Percentiles rank a stretch among this genome's conserved stretches.
Evolutionary conservation across 768 basidiomycete genomes (phyloP).

Genomic region (Phanerochaete sordida): DNA sequence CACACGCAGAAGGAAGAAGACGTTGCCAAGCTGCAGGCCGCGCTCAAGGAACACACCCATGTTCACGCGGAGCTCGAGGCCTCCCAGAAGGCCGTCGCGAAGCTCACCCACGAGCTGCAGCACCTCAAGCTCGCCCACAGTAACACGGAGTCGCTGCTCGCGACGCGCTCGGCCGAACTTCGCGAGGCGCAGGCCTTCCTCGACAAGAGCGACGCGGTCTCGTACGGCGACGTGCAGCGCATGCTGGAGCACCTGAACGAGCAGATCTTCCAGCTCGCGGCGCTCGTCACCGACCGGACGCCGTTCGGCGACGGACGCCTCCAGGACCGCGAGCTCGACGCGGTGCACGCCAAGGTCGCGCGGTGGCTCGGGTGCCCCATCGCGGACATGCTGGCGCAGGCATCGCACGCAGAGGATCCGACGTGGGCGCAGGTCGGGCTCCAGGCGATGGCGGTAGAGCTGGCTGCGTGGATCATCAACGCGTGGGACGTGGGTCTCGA

Average conservation of each 20-base stretch:
- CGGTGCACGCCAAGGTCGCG: neutral
- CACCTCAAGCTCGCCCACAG: slow-evolving; percentile 15
- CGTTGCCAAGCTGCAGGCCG: neutral
- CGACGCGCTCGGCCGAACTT: slow-evolving; percentile 40
- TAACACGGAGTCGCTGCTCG: slow-evolving; percentile 19
- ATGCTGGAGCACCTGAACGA: slow-evolving; percentile 45
- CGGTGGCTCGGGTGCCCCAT: neutral
- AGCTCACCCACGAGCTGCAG: slow-evolving; percentile 11
- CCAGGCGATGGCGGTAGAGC: neutral
- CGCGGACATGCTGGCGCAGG: neutral
- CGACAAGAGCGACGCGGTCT: slow-evolving; percentile 37
- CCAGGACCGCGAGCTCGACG: too few species aligned
- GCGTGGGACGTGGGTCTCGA: neutral
- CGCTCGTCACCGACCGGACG: slow-evolving; percentile 43
- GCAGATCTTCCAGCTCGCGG: slow-evolving; percentile 46
- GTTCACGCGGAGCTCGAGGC: neutral
- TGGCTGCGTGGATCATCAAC: neutral
- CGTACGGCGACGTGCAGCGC: slow-evolving; percentile 43
- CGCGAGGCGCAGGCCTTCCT: slow-evolving; percentile 45
- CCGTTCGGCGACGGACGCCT: slow-evolving; percentile 5
- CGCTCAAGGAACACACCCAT: neutral
- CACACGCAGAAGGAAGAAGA: neutral
- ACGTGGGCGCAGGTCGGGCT: neutral
- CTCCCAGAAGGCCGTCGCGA: neutral
- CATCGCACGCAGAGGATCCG: neutral